Conservation (phyloP, 108 stramenopile genomes). For the Skeletonema menzelii region DNA sequence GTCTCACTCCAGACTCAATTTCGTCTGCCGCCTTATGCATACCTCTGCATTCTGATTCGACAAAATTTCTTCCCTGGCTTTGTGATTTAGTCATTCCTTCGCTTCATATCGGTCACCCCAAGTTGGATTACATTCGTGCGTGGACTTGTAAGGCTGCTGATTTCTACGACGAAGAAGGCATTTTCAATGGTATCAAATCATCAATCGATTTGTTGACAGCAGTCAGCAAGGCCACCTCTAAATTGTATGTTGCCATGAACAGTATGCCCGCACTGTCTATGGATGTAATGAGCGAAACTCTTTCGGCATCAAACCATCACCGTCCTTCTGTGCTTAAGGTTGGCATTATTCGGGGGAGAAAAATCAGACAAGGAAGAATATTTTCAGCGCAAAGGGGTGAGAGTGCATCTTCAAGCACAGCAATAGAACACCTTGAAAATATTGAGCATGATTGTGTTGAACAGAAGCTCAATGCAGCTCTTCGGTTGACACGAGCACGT, state of each 20-base stretch:
- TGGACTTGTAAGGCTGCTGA: slow-evolving; percentile 79
- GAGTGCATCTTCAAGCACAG: neutral
- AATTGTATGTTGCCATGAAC: slow-evolving; percentile 26
- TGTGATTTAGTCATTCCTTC: slow-evolving; percentile 57
- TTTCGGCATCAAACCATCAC: slow-evolving; percentile 11
- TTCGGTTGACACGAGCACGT: slow-evolving; percentile 59
- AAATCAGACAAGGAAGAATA: slow-evolving; percentile 12
- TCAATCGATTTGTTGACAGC: slow-evolving; percentile 62
- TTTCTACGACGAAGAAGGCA: slow-evolving; percentile 57
- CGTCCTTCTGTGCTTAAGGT: slow-evolving; percentile 42
- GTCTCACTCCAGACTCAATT: slow-evolving; percentile 40
- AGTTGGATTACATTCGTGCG: slow-evolving; percentile 54
- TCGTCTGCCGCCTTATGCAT: slow-evolving; percentile 52
- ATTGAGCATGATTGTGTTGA: slow-evolving; percentile 64
- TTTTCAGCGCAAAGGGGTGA: slow-evolving; percentile 33
- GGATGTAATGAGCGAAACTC: neutral
- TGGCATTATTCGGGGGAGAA: slow-evolving; percentile 29
- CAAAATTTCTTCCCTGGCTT: slow-evolving; percentile 56
- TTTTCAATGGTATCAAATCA: slow-evolving; percentile 46
- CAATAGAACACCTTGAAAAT: slow-evolving; percentile 33
- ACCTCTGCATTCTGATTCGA: slow-evolving; percentile 55
- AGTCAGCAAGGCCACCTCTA: slow-evolving; percentile 31
- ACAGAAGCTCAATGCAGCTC: slow-evolving; percentile 64
- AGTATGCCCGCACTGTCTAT: slow-evolving; percentile 12
- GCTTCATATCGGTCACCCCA: slow-evolving; percentile 64